Evolutionary conservation across 1,284 basidiomycete genomes (phyloP), one percentile per base, ranked within the genome.

Genomic region (Trametes polyzona): DNA sequence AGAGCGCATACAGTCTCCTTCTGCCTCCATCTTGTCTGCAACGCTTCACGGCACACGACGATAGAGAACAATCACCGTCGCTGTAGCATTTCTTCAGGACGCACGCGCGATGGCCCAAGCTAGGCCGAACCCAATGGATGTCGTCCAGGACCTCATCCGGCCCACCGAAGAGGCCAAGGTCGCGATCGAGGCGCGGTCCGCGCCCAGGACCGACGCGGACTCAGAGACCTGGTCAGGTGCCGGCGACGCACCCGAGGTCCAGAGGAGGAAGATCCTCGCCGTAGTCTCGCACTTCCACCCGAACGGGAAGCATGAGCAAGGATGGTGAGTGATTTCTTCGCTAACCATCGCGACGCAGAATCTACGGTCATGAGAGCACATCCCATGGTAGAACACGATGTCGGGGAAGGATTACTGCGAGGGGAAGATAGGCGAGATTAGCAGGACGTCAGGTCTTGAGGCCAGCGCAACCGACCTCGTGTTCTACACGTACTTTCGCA

Each of bases 141-240:
- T 60, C 21, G 60, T 63, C 5, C 66, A 61, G 14, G 65, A 58
- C 29, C 59, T 65, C 39, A 64, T 82, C 39, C 71, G 72, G 24
- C 69, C 76, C 9, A 71, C 78, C 8, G 80, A 82, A 51, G 70
- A 76, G 47, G 69, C 76, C 30, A 77, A 72, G 58, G 71, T 71
- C 35, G 65, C 76, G 11, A 63, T 80, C 6, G 75, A 79, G 57
- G 73, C 70, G 23, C 50, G 60, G 37, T 32, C 52, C 10, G 47
- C 59, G 33, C 58, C 59, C 30, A 47, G 47, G n/a, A 21, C 46
- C 36, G 59, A 57, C 21, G 42, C 46, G 30, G 61, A 57, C 32
- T 57, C 54, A 4, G 60, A 59, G 27, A 63, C 55, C 19, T 63
- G 61, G 61, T 52, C 61, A 4, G 49, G 44, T 3, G 42, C 55